Evolutionary conservation across 2,329 filamentous ascomycete species (phyloP), one percentile per base, ranked within the genome.

Genomic region (Diaporthe caulivora): DNA sequence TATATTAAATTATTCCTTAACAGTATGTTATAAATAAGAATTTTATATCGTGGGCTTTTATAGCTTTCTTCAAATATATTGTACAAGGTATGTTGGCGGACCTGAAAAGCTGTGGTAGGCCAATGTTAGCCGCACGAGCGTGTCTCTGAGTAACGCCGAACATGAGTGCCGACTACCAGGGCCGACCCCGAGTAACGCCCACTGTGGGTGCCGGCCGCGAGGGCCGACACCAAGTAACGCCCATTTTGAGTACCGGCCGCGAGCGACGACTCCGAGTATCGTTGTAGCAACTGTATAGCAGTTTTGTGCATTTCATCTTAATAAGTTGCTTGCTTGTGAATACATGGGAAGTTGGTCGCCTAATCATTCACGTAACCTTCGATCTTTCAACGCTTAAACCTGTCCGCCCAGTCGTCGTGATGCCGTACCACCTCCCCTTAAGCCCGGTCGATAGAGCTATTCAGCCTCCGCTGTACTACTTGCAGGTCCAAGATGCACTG

Each of bases 401-500:
- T 44, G 15, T 31, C n/a, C 26, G 18, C 11, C 37, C 40, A 64
- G 44, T 34, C 44, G 44, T 29, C 42, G 21, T 34, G 2, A 65
- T 65, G 60, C 21, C 44, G 60, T 70, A 65, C 40, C 72, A 74
- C 53, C 58, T 74, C 11, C 72, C 72, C 26, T 49, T 74, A 9
- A 71, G 54, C 69, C 57, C 68, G n/a, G 55, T 74, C 18, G 72
- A 74, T 11, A 21, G 53, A 21, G 58, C 57, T 31, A 71, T 67
- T n/a, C 68, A 72, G 49, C 72, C 72, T 10, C 69, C 72, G 17
- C 26, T 72, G 7, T 49, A 72, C 31, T 74, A 65, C 53, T 34
- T 75, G 29, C 64, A 54, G 34, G 73, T 75, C 34, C 74, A 74
- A 53, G 71, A 75, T 26, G 51, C 31, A 24, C 40, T 49, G 21